Evolutionary conservation across 2,329 filamentous ascomycete species (phyloP), one percentile per base, ranked within the genome.

Genomic region (Lachnellula occidentalis): DNA sequence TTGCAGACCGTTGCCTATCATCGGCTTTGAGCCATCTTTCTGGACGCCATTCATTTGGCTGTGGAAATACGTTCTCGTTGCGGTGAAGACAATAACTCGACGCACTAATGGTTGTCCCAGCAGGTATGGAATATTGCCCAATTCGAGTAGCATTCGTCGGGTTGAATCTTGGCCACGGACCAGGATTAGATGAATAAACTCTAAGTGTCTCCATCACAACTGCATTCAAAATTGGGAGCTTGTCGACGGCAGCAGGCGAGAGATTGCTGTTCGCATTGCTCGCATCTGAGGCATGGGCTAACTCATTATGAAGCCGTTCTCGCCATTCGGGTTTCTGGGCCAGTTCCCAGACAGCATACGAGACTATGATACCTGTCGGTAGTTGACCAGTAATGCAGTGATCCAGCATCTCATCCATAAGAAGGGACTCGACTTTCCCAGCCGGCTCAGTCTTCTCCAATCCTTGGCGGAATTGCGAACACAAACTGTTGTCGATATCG

Each of bases 381-480:
- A 92, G 88, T 60, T 90, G 86, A 1, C 87, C 87, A 0, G 88
- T 88, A 2, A 86, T 79, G 3, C 89, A 74, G 60, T 92, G 87
- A 62, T 91, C 88, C 36, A 89, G 76, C 51, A 88, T 73, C 65
- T 92, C 88, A 34, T 82, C 87, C 2, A 86, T 85, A 21, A 89
- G 15, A 1, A 34, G 34, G 2, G 43, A 9, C 9, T 58, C 49
- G 5, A 49, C 15, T 39, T 55, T 39, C 6, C 58, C 49, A 15
- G 37, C 9, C 4, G 11, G 15, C 17, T 41, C n/a, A 12, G 34
- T 39, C n/a, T 41, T 17, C 31, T 50, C 50, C 34, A 17, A 47
- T n/a, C 48, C 45, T 46, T 54, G 17, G 5, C 27, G 50, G 9
- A 57, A 34, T 15, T 58, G 48, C 8, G 48, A 27, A 22, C 54